Conservation (phyloP, 1,284 basidiomycete species). For the Paramarasmius palmivorus region DNA sequence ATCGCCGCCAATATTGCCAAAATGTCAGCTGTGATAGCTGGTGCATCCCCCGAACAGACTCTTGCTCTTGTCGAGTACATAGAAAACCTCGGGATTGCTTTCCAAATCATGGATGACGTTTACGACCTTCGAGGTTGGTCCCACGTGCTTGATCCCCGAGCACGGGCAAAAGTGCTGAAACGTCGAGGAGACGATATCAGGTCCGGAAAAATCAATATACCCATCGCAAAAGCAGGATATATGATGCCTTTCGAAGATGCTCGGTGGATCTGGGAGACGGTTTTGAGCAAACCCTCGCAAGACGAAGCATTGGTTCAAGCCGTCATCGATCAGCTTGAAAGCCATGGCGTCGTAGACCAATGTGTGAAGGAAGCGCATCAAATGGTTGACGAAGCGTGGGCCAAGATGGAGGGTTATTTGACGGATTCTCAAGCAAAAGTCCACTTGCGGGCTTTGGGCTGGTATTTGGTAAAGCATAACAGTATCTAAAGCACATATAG, state of each 20-base stretch:
- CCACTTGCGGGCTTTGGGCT: too few relatives aligned
- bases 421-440: too few relatives aligned
- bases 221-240: too few relatives aligned
- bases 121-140: conserved; percentile 5
- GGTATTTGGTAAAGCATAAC: too few relatives aligned
- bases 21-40: background rate
- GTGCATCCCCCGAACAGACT: background rate
- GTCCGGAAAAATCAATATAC: too few relatives aligned
- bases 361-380: too few relatives aligned
- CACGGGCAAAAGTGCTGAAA: conserved; percentile 8
- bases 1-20: conserved; percentile 6
- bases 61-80: background rate
- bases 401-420: too few relatives aligned
- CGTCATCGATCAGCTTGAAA: conserved; percentile 3
- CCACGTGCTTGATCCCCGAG: too few relatives aligned
- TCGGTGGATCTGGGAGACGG: too few relatives aligned
- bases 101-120: conserved; percentile 7
- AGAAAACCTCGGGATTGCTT: conserved; percentile 1
- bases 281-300: background rate
- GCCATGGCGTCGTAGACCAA: background rate
- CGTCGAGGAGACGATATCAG: background rate
- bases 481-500: too few relatives aligned
- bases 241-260: too few relatives aligned
- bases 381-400: too few relatives aligned
- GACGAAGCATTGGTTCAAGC: background rate